phyloP scores from a whole-genome alignment of 257 asterid species.

The Solanum verrucosum region DNA sequence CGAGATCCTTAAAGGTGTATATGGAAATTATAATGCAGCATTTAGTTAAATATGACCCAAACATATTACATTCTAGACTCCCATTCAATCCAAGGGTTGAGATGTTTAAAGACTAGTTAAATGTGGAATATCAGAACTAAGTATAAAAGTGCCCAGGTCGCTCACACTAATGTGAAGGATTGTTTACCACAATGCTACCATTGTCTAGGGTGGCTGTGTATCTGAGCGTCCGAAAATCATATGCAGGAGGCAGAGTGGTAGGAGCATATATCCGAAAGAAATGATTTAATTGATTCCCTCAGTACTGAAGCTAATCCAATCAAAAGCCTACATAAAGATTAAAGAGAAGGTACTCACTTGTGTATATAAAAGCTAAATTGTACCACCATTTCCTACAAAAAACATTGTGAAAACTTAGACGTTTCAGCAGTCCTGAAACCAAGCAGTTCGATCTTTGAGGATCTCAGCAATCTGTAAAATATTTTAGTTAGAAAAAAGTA shows the following conservation, averaged over 20 bases:
- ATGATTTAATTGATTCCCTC: background rate
- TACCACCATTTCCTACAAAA: constrained; percentile 90
- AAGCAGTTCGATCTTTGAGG: constrained; percentile 92
- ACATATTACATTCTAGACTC: background rate
- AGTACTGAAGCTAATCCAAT: background rate
- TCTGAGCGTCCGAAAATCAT: constrained; percentile 96
- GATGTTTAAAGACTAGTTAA: background rate
- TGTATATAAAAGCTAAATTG: constrained; percentile 72
- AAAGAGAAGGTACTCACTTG: constrained; percentile 38
- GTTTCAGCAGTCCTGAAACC: constrained; percentile 95
- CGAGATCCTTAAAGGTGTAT: background rate
- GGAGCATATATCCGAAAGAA: constrained; percentile 82
- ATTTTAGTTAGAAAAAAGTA: background rate
- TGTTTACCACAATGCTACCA: constrained; percentile 86
- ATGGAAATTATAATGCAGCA: background rate
- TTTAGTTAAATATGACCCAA: background rate
- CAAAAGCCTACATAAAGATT: background rate
- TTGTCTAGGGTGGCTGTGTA: constrained; percentile 82
- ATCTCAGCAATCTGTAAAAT: constrained; percentile 74
- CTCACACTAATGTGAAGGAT: background rate
- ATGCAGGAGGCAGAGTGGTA: constrained; percentile 92
- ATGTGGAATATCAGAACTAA: too few species aligned
- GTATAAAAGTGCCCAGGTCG: background rate
- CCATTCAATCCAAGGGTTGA: background rate
- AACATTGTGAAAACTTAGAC: constrained; percentile 84